A percentile compares a stretch with the other conserved stretches of the same genome.
Evolutionary conservation across 2,329 filamentous ascomycete genomes (phyloP).

Genomic region (Aspergillus sp.): DNA sequence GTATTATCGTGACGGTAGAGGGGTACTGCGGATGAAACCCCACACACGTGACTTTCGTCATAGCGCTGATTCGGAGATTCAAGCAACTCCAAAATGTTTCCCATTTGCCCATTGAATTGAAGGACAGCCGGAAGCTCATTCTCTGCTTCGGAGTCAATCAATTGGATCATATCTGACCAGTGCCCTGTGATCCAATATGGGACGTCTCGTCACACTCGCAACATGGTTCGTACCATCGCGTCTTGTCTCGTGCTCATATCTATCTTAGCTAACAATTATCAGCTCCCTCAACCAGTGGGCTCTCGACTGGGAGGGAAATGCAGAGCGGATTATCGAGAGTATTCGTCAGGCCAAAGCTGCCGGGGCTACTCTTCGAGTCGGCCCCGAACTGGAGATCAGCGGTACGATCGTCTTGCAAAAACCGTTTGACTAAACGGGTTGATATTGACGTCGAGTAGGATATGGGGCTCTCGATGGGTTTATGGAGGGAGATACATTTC

Average conservation of each 20-base stretch:
- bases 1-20: conserved; percentile 16
- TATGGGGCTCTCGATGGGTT: conserved; percentile 71
- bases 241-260: background rate
- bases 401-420: conserved; percentile 33
- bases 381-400: conserved; percentile 56
- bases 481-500: conserved; percentile 57
- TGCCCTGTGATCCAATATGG: conserved; percentile 27
- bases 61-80: conserved; percentile 5
- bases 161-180: background rate
- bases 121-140: background rate
- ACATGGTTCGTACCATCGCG: conserved; percentile 36
- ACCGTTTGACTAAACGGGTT: background rate
- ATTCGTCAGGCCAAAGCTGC: conserved; percentile 60
- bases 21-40: conserved; percentile 20
- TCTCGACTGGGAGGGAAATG: conserved; percentile 65
- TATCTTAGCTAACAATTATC: conserved; percentile 12
- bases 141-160: background rate
- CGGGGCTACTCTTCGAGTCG: conserved; percentile 63
- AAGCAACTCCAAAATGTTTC: conserved; percentile 13
- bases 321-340: conserved; percentile 62
- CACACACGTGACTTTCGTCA: conserved; percentile 29
- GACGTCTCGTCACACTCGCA: conserved; percentile 44
- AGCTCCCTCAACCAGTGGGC: conserved; percentile 49
- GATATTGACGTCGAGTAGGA: conserved; percentile 17
- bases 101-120: background rate